Evolutionary conservation across 352 stramenopile species (phyloP), one percentile per base, ranked within the genome.

Genomic region (Phytophthora capsici): DNA sequence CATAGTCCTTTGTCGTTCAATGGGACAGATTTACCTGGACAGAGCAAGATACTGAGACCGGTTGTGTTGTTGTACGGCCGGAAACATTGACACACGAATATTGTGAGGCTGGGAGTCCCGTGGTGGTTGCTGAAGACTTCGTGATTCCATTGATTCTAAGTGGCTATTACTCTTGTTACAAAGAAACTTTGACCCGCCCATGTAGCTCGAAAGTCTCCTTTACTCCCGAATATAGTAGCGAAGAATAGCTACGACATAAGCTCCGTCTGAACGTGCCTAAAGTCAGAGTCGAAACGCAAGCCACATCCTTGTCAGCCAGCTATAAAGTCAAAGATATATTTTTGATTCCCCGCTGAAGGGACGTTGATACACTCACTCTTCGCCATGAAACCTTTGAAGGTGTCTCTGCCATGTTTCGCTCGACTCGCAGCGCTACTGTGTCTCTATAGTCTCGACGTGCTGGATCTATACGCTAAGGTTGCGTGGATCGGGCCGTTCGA

Each of bases 381-480:
- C 10, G 28, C 28, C 28, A 53, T 63, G 54, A 58, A 52, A 22
- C 6, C 16, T 36, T 20, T 34, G 16, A 12, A 19, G 36, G 22
- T 32, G 12, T 38, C 20, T 6, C 9, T 71, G 20, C 16, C 60
- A 46, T 10, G 54, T 16, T 61, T 60, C 20, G 20, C 26, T 59
- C 68, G 75, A 16, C 36, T 69, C 6, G 23, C 41, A 25, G 52
- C 54, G 46, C 41, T 80, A 30, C 32, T 72, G 6, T 37, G 23
- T 46, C 64, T 83, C 6, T 77, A 76, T 38, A 52, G 28, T 9
- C 64, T 83, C 13, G 75, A 80, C 44, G 4, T 80, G 14, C 43
- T 78, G 17, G 76, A 85, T 49, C 43, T 71, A 7, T 63, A 71
- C 41, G 53, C 55, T 34, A 85, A 85, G 30, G 37, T 77, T 14